Base-by-base conservation (phyloP, 345 rosid species). In the Eucalyptus victrix region DNA sequence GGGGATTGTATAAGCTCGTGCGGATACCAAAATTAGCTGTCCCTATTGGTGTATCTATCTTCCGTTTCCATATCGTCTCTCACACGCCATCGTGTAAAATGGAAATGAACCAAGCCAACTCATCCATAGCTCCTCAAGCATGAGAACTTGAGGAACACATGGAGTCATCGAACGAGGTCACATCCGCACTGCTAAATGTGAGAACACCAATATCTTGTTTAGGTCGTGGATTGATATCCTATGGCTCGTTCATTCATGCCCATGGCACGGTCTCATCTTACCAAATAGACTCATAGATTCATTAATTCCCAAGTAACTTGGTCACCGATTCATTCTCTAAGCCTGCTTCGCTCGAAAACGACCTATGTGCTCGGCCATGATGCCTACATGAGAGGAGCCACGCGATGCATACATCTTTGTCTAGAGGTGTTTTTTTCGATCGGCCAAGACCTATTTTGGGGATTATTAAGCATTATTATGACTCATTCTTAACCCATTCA, bases 181-280 rank as follows among this genome's bases (percentile, higher is more conserved):
- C 26, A 53, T 53, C 5, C 4, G 0, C 9, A 53, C 11, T 1
- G 1, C 5, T 53, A 21, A 2, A 8, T 0, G 1, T 0, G 1
- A 53, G 58, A 21, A 53, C 26, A 19, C 26, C 11, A 4, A 19
- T 53, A 0, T 53, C 58, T 53, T 2, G 11, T 53, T 53, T 2
- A 4, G 2, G 11, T 53, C 0, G 1, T 53, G 26, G 58, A 53
- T 53, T 1, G 1, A 53, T 21, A 53, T 2, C 5, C 0, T 2
- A 1, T 4, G 58, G 58, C 10, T 53, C 0, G 5, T 53, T 53
- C 11, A 53, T 53, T 53, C 11, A 45, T 45, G 49, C 49, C 47
- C 49, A 1, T 0, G 12, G 49, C 49, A 45, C 4, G 1, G 49
- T 45, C 49, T 45, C 12, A 0, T 53, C 11, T 53, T 19, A 3